A percentile compares a stretch with the other conserved stretches of the same genome.
Evolutionary conservation across 2,329 filamentous ascomycete species (phyloP).

Genomic region (Xylariaceae sp.): DNA sequence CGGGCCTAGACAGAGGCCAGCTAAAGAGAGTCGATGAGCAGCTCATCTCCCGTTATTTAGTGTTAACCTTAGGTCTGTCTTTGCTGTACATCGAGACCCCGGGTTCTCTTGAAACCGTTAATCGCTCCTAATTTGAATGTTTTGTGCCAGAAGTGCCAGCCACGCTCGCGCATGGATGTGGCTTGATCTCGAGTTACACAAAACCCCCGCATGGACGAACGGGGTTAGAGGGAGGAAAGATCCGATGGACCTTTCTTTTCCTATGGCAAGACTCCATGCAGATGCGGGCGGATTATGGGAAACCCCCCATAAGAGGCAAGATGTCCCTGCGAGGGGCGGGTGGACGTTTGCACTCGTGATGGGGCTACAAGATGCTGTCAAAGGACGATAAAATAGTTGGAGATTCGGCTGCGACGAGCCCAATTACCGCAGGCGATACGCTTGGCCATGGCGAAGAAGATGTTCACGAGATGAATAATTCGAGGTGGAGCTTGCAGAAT

Average conservation of each 20-base stretch:
- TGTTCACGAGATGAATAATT: background rate
- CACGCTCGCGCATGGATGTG: no score
- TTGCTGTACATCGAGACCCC: no score
- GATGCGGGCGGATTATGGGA: background rate
- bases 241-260: background rate
- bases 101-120: no score
- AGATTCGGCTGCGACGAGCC: background rate
- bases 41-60: no score
- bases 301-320: no score
- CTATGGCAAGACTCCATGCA: background rate
- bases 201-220: background rate
- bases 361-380: conserved; percentile 15
- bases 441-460: background rate
- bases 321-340: background rate
- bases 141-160: no score
- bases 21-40: no score
- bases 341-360: background rate
- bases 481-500: background rate
- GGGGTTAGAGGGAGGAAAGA: background rate
- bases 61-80: no score
- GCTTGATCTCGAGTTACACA: background rate
- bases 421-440: background rate
- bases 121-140: no score
- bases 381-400: conserved; percentile 6
- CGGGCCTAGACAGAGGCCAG: no score